A percentile compares a stretch with the other conserved stretches of the same genome.
phyloP scores from a whole-genome alignment of 305 asterid species.

The Fraxinus velutina region DNA sequence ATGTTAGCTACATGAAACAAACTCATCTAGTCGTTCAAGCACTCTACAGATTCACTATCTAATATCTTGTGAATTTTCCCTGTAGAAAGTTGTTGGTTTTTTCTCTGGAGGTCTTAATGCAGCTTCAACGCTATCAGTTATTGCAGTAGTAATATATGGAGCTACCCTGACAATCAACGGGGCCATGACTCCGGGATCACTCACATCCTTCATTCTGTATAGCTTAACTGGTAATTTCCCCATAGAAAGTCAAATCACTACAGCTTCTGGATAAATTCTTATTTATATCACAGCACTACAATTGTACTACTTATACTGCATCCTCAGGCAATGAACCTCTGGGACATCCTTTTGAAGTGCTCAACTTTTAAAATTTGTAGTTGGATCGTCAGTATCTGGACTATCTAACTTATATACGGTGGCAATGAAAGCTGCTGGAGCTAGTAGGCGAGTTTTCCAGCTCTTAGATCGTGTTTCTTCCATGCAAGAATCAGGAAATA shows the following conservation, averaged over 20 bases:
- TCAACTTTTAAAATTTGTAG: conserved; percentile 36
- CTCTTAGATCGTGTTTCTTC: conserved; percentile 69
- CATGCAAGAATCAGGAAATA: conserved; percentile 74
- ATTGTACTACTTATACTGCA: not conserved
- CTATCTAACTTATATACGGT: conserved; percentile 64
- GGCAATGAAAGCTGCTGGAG: conserved; percentile 96
- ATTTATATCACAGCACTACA: not conserved
- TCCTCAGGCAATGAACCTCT: not conserved
- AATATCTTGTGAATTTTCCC: conserved; percentile 7
- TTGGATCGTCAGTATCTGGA: conserved; percentile 73
- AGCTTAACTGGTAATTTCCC: conserved; percentile 64
- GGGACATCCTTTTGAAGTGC: conserved; percentile 13
- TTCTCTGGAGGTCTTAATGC: conserved; percentile 78
- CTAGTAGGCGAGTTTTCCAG: conserved; percentile 90
- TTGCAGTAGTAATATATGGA: conserved; percentile 77
- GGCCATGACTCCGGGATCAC: conserved; percentile 72
- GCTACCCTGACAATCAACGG: conserved; percentile 77
- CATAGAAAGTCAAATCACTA: not conserved
- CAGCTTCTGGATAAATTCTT: conserved; percentile 3
- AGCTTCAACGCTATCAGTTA: conserved; percentile 78
- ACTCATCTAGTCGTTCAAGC: not conserved
- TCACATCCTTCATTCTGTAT: conserved; percentile 78
- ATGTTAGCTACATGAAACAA: not conserved
- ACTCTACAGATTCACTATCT: conserved; percentile 16
- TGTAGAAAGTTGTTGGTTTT: conserved; percentile 66